Evolutionary conservation across 2,329 filamentous ascomycete genomes (phyloP).

Genomic region (Tolypocladium tundrense): DNA sequence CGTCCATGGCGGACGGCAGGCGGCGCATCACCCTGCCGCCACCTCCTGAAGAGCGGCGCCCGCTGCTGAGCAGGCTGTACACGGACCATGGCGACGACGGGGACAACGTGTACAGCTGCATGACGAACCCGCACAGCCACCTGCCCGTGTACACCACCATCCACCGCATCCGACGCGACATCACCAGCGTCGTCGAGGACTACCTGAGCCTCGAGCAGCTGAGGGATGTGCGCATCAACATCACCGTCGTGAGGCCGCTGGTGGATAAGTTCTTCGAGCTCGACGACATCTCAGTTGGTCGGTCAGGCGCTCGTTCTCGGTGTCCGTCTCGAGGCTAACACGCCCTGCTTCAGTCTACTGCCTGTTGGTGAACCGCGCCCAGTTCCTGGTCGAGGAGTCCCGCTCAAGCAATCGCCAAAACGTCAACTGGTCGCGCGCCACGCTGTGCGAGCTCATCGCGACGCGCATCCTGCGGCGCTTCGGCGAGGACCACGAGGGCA

Average conservation of each 20-base stretch:
- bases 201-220: slow-evolving; percentile 64
- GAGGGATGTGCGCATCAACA: slow-evolving; percentile 71
- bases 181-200: slow-evolving; percentile 52
- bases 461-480: slow-evolving; percentile 68
- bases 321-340: neutral
- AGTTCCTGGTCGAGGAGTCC: slow-evolving; percentile 69
- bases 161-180: slow-evolving; percentile 57
- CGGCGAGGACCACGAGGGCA: slow-evolving; percentile 65
- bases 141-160: slow-evolving; percentile 71
- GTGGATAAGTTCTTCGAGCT: slow-evolving; percentile 76
- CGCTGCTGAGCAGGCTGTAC: slow-evolving; percentile 22
- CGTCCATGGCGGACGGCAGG: slow-evolving; percentile 10
- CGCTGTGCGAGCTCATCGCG: slow-evolving; percentile 71
- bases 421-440: slow-evolving; percentile 67
- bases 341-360: slow-evolving; percentile 54
- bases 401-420: slow-evolving; percentile 70
- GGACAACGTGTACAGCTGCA: slow-evolving; percentile 39
- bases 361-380: slow-evolving; percentile 68
- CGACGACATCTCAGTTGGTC: slow-evolving; percentile 68
- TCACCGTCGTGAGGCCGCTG: slow-evolving; percentile 66
- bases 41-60: slow-evolving; percentile 21
- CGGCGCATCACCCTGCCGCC: slow-evolving; percentile 21
- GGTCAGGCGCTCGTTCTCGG: slow-evolving; percentile 9
- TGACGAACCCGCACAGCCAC: slow-evolving; percentile 47
- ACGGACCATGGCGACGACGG: slow-evolving; percentile 17